phyloP scores from a whole-genome alignment of 192 early-diverging fungal species.

The Coemansia sp. region DNA sequence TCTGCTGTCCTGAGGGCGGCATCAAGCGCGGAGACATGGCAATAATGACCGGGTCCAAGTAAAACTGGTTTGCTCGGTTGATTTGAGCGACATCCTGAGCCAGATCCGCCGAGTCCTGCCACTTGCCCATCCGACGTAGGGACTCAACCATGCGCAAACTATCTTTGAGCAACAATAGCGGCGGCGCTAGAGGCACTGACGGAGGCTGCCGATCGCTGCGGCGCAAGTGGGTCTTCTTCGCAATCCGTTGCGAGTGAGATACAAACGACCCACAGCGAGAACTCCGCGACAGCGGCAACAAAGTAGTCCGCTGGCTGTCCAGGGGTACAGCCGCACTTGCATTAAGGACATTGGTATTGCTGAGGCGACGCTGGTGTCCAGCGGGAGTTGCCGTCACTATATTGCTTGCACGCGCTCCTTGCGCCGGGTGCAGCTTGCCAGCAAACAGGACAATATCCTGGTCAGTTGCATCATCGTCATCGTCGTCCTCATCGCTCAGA shows the following conservation, averaged over 20 bases:
- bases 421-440: conserved; percentile 27
- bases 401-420: background rate
- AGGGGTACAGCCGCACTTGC: background rate
- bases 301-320: background rate
- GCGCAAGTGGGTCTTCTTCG: conserved; percentile 39
- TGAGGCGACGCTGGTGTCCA: conserved; percentile 13
- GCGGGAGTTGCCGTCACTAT: background rate
- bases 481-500: conserved; percentile 8
- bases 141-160: conserved; percentile 52
- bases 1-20: conserved; percentile 27
- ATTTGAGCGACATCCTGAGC: background rate
- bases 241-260: conserved; percentile 36
- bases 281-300: conserved; percentile 21
- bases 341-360: background rate
- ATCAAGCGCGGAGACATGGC: conserved; percentile 42
- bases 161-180: conserved; percentile 22
- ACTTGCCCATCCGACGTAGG: conserved; percentile 53
- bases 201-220: conserved; percentile 16
- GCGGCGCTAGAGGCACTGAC: background rate
- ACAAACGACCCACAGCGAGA: conserved; percentile 20
- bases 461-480: conserved; percentile 10
- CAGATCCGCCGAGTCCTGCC: conserved; percentile 18
- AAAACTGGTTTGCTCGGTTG: conserved; percentile 31
- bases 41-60: conserved; percentile 26
- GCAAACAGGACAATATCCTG: conserved; percentile 51